Evolutionary conservation across 1,284 basidiomycete species (phyloP).

Genomic region (Ceraceosorus guamensis): DNA sequence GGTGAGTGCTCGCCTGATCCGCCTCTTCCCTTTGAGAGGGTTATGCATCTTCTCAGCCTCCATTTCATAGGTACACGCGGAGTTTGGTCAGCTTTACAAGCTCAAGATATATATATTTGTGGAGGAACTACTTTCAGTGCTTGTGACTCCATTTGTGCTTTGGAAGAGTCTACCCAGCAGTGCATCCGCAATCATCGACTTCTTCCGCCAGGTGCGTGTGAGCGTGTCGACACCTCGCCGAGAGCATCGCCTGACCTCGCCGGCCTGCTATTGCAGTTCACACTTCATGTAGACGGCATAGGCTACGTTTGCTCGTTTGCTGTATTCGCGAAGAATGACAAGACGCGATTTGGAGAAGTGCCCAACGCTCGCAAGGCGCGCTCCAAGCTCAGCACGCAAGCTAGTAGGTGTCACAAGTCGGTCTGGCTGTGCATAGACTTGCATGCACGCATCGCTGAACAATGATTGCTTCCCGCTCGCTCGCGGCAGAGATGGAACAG

Average conservation of each 20-base stretch:
- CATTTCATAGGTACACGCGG: constrained; percentile 22
- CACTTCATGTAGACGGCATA: constrained; percentile 87
- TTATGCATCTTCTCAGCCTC: too few species aligned
- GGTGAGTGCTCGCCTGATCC: constrained; percentile 2
- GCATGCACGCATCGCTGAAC: neutral
- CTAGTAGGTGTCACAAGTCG: neutral
- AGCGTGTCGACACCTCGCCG: too few species aligned
- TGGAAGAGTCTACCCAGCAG: constrained; percentile 84
- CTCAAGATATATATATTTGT: constrained; percentile 60
- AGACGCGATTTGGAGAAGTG: neutral
- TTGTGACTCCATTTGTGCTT: constrained; percentile 86
- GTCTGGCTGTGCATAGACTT: too few species aligned
- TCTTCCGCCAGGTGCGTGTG: constrained; percentile 30
- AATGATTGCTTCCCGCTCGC: neutral
- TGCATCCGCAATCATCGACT: constrained; percentile 56
- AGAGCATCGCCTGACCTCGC: neutral
- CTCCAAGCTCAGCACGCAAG: neutral
- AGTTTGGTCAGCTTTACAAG: constrained; percentile 35
- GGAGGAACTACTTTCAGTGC: constrained; percentile 79
- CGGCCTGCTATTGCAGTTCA: constrained; percentile 57
- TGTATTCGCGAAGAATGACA: constrained; percentile 65
- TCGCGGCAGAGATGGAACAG: neutral
- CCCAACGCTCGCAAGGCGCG: neutral
- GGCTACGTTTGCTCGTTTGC: constrained; percentile 97
- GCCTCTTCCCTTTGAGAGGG: too few species aligned